Base-by-base conservation (phyloP, 163 green algal genomes). In the Chlamydomonas reinhardtii region DNA sequence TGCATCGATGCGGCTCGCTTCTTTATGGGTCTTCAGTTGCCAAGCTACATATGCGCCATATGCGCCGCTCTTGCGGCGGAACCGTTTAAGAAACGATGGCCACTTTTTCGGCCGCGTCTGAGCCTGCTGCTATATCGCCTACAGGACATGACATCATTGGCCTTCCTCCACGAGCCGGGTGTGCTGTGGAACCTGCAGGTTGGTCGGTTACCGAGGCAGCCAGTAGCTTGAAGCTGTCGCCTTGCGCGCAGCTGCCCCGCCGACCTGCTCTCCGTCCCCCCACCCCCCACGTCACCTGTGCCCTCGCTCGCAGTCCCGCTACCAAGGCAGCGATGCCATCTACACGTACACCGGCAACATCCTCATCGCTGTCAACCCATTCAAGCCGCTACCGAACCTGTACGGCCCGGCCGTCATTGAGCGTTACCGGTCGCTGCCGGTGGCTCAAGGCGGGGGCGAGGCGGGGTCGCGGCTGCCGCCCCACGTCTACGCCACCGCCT, bases 281-380 rank as follows among this genome's bases (percentile, higher is more conserved):
- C 62, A 32, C 62, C 62, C 9, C 2, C 48, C 14, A 17, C 48
- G 48, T 19, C 6, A 9, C 14, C 48, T 56, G 11, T 19, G 11
- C 11, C n/a, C 48, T 56, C 14, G 48, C 6, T 14, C 66, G 0
- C 48, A 80, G 48, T 39, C 39, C 0, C 85, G 89, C 54, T 92
- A 92, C 68, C 34, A 43, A 12, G 15, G 24, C 2, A 2, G 39
- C 27, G 17, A 92, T 17, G 48, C 48, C 73, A 96, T 96, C 71
- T 96, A 96, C 91, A 97, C 95, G 0, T 99, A 99, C 92, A 99
- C 97, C 2, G 97, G 97, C 83, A 96, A 84, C 83, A 99, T 99
- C 89, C 93, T 99, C 43, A 99, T 99, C 76, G 98, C 98, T 5
- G 94, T 99, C 34, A 99, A 99, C 92, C 98, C 98, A 0, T 99